A percentile compares a stretch with the other conserved stretches of the same genome.
phyloP scores from a whole-genome alignment of 2,329 filamentous ascomycete species.

The Venturia aucupariae region DNA sequence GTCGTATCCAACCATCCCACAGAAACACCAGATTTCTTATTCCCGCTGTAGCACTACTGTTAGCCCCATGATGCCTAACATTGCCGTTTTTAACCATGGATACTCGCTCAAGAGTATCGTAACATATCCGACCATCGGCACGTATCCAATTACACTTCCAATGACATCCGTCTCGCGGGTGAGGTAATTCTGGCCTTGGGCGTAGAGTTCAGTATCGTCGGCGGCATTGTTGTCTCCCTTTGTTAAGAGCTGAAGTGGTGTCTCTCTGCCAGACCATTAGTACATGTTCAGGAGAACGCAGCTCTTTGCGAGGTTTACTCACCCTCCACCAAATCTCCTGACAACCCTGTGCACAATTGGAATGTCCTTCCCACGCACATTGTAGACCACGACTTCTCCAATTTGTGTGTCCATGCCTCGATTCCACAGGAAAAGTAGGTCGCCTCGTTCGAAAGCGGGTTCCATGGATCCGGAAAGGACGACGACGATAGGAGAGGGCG shows the following conservation, averaged over 20 bases:
- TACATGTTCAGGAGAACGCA: conserved; percentile 10
- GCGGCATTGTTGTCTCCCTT: conserved; percentile 96
- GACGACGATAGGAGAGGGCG: conserved; percentile 61
- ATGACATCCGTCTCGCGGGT: conserved; percentile 78
- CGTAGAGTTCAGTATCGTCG: conserved; percentile 89
- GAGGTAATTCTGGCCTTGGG: conserved; percentile 76
- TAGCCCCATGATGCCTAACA: conserved; percentile 90
- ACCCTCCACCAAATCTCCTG: conserved; percentile 55
- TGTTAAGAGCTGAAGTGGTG: conserved; percentile 63
- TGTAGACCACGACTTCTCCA: conserved; percentile 70
- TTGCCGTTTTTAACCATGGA: conserved; percentile 91
- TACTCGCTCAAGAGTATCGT: conserved; percentile 93
- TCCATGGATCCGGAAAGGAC: conserved; percentile 82
- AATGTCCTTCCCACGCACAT: conserved; percentile 87
- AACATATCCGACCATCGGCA: conserved; percentile 37
- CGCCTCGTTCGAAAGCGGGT: conserved; percentile 70
- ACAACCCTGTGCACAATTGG: conserved; percentile 94
- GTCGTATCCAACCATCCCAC: too few relatives aligned
- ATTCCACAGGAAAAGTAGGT: conserved; percentile 71
- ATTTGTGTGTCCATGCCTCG: conserved; percentile 53
- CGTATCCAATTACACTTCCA: conserved; percentile 82
- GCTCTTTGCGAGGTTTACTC: conserved; percentile 24
- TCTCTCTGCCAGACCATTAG: conserved; percentile 27
- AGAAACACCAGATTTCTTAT: conserved; percentile 30
- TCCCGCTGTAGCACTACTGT: conserved; percentile 89